Conservation (phyloP, 2,329 filamentous ascomycete species). For the Aspergillus proliferans region DNA sequence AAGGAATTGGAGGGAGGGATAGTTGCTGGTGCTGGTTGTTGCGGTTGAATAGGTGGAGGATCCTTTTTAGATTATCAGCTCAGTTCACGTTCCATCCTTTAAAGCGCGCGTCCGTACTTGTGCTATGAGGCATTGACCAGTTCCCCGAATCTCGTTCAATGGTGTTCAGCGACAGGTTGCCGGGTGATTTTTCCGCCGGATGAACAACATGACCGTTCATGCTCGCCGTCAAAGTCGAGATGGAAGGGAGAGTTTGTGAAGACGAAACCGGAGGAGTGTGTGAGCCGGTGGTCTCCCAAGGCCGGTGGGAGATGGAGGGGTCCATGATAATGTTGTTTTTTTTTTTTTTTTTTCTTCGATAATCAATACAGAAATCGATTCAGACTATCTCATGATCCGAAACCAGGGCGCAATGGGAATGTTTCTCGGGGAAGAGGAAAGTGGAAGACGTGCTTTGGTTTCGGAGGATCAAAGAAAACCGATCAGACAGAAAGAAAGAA, state of each 20-base stretch:
- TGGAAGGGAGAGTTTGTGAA: slow-evolving; percentile 41
- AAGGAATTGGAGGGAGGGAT: slow-evolving; percentile 38
- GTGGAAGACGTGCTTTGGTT: too few relatives aligned
- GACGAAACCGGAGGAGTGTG: slow-evolving; percentile 29
- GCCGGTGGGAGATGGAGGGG: slow-evolving; percentile 35
- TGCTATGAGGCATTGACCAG: slow-evolving; percentile 55
- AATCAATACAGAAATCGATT: too few relatives aligned
- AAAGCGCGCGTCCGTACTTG: slow-evolving; percentile 34
- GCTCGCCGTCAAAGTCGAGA: slow-evolving; percentile 42
- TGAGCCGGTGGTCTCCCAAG: slow-evolving; percentile 37
- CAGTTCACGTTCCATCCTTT: too few relatives aligned
- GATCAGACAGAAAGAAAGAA: too few relatives aligned
- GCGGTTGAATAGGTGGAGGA: slow-evolving; percentile 46
- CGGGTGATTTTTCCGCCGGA: slow-evolving; percentile 37
- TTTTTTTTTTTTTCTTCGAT: too few relatives aligned
- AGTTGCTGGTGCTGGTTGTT: slow-evolving; percentile 40
- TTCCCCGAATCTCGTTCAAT: slow-evolving; percentile 53
- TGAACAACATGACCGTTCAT: slow-evolving; percentile 27
- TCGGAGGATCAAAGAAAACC: too few relatives aligned
- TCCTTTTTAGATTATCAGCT: slow-evolving; percentile 20
- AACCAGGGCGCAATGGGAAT: too few relatives aligned
- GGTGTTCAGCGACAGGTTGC: slow-evolving; percentile 38
- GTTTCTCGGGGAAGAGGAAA: too few relatives aligned
- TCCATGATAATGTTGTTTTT: slow-evolving; percentile 28
- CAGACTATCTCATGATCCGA: too few relatives aligned